Conservation (phyloP, 2,329 filamentous ascomycete genomes). For the Aspergillus ruber region DNA sequence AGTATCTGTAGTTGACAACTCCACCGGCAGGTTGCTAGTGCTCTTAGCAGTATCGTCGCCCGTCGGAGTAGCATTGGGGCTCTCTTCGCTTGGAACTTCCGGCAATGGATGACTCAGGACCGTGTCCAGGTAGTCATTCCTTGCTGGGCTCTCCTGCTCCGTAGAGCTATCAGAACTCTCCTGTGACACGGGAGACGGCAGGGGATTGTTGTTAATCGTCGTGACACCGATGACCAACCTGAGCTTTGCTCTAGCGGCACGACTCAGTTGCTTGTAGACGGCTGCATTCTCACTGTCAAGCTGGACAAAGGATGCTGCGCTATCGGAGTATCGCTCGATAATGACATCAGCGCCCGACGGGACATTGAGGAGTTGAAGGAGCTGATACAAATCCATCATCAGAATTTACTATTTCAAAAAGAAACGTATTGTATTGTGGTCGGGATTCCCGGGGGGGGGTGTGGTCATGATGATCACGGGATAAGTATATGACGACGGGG, state of each 20-base stretch:
- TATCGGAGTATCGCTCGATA: constrained; percentile 94
- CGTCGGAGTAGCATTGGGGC: constrained; percentile 2
- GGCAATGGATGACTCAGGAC: constrained; percentile 30
- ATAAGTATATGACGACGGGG: too few species aligned
- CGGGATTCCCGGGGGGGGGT: not conserved
- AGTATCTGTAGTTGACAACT: constrained; percentile 5
- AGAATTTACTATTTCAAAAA: too few species aligned
- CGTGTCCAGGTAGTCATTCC: constrained; percentile 38
- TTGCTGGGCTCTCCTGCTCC: constrained; percentile 15
- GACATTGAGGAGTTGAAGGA: constrained; percentile 63
- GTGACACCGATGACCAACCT: constrained; percentile 86
- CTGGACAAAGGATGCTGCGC: constrained; percentile 69
- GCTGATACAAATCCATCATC: constrained; percentile 40
- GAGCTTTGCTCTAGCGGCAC: constrained; percentile 94
- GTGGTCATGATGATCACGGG: not conserved
- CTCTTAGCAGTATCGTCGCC: not conserved
- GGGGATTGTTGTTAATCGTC: constrained; percentile 26
- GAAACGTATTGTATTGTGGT: not conserved
- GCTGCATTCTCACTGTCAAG: constrained; percentile 70
- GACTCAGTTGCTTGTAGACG: constrained; percentile 94
- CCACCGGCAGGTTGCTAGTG: constrained; percentile 2
- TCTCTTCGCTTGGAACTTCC: constrained; percentile 10
- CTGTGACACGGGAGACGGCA: constrained; percentile 1
- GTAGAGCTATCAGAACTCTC: constrained; percentile 11
- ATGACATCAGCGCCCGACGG: constrained; percentile 55